These are phyloP conservation scores for Myxozyma nipponensis DNA, from an alignment of 805 yeast genomes.

Conservation along the genomic window DNA sequence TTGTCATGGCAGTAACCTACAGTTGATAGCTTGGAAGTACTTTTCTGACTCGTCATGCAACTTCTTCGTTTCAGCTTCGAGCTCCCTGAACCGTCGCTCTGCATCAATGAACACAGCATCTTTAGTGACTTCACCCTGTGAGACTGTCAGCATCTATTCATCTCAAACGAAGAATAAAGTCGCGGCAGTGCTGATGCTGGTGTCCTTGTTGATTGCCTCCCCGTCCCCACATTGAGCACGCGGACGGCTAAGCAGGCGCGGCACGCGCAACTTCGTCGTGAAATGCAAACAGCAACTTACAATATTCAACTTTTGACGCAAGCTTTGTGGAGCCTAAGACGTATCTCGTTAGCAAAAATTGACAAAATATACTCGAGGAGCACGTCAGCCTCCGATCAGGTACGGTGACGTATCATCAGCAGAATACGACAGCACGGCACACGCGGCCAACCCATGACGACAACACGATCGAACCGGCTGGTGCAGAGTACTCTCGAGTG, in stretches of 20 bases:
- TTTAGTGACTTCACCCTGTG: constrained; percentile 45
- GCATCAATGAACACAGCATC: constrained; percentile 95
- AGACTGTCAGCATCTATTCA: background rate
- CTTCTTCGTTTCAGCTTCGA: constrained; percentile 85
- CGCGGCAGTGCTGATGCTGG: background rate
- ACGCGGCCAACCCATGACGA: background rate
- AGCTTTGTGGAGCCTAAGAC: constrained; percentile 66
- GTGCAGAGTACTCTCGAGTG: no score
- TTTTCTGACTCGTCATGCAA: constrained; percentile 85
- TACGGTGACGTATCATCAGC: no score
- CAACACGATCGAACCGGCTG: background rate
- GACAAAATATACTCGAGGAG: no score
- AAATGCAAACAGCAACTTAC: constrained; percentile 34
- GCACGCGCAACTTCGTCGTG: background rate
- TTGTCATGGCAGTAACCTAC: no score
- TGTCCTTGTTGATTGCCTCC: background rate
- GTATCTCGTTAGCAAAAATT: background rate
- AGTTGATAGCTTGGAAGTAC: constrained; percentile 87
- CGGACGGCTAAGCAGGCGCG: background rate
- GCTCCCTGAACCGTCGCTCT: constrained; percentile 89
- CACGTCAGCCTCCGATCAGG: no score
- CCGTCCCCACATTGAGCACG: constrained; percentile 38
- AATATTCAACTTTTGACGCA: constrained; percentile 89
- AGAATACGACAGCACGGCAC: no score
- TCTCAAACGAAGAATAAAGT: background rate